Evolutionary conservation across 1,284 basidiomycete genomes (phyloP), one percentile per base, ranked within the genome.

Genomic region (Fomitopsis betulina): DNA sequence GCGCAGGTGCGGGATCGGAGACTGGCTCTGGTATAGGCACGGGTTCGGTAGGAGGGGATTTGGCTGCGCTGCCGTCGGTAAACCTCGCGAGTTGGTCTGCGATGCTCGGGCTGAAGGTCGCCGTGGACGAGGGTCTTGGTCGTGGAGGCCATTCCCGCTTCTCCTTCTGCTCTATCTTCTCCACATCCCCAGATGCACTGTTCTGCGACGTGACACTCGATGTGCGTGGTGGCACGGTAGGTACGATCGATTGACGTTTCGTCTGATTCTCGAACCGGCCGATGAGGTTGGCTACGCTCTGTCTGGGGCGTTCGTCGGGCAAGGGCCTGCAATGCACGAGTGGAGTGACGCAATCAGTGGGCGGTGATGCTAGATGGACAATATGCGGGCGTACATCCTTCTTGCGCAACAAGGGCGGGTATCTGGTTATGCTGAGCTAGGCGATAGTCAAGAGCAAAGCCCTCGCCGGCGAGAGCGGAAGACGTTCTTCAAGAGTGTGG

Each of bases 251-350:
- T 60, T 81, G 79, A 50, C 83, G 81, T 72, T 90, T 91, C 58
- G 77, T 83, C 73, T 89, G 86, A 67, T 83, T 86, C 70, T 92
- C 89, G 65, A 91, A 92, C 59, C 87, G 82, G 50, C 89, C 89
- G 67, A 92, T 91, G 73, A 92, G 85, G 69, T 91, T 92, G 61
- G 89, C 89, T 55, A 92, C 90, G 67, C 86, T 89, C 69, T 80
- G 80, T 61, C 90, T 85, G 54, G 89, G 89, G 68, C 86, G 82
- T 75, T 92, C 89, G 78, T 92, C 90, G 71, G 89, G 89, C 60
- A 91, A 74, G 57, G 87, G 85, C 89, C 90, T 90, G 60, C 49
- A 35, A n/a, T 39, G 33, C 33, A 35, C 30, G 32, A 4, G 49
- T 21, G 47, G 51, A 27, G 42, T 47, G 23, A 50, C 52, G 57